Percentiles rank a stretch among this genome's conserved stretches.
These are phyloP conservation scores for Termitomyces sp. DNA, from an alignment of 768 basidiomycete species.

Conservation along the genomic window DNA sequence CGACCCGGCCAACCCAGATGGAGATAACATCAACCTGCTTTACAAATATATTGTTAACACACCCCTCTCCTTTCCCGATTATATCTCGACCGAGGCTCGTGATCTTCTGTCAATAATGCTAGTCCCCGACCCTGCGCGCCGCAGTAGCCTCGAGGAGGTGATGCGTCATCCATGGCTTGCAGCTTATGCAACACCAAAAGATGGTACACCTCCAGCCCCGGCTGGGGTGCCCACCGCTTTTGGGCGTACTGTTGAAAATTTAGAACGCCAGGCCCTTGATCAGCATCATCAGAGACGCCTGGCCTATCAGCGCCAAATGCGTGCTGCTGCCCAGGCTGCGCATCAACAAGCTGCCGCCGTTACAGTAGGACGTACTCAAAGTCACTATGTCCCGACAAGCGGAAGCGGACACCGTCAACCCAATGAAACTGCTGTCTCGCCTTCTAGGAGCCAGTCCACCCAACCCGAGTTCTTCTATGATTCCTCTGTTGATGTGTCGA, in stretches of 20 bases:
- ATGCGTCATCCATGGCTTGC: constrained; percentile 89
- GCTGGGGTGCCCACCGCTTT: constrained; percentile 42
- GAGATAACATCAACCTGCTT: constrained; percentile 97
- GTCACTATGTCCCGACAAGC: constrained; percentile 46
- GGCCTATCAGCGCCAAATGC: constrained; percentile 79
- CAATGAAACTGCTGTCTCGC: constrained; percentile 16
- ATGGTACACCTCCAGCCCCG: constrained; percentile 9
- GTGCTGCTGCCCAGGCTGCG: constrained; percentile 34
- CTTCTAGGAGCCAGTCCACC: constrained; percentile 44
- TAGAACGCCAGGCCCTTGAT: constrained; percentile 77
- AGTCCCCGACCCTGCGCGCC: constrained; percentile 80
- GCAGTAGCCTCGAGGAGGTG: constrained; percentile 70
- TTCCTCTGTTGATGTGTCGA: constrained; percentile 55
- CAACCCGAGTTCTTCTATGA: constrained; percentile 75
- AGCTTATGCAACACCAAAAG: constrained; percentile 42
- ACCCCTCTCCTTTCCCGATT: constrained; percentile 94
- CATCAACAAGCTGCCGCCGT: constrained; percentile 16
- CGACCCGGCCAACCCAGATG: constrained; percentile 96
- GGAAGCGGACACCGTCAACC: constrained; percentile 16
- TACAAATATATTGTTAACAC: constrained; percentile 99
- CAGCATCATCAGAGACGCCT: constrained; percentile 80
- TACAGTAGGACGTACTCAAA: constrained; percentile 39
- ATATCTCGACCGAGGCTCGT: constrained; percentile 78
- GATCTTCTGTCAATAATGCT: constrained; percentile 89
- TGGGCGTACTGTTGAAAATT: constrained; percentile 64